These are phyloP conservation scores for Calonectria fujianensis DNA, from an alignment of 2,329 filamentous ascomycete species.

Conservation along the genomic window DNA sequence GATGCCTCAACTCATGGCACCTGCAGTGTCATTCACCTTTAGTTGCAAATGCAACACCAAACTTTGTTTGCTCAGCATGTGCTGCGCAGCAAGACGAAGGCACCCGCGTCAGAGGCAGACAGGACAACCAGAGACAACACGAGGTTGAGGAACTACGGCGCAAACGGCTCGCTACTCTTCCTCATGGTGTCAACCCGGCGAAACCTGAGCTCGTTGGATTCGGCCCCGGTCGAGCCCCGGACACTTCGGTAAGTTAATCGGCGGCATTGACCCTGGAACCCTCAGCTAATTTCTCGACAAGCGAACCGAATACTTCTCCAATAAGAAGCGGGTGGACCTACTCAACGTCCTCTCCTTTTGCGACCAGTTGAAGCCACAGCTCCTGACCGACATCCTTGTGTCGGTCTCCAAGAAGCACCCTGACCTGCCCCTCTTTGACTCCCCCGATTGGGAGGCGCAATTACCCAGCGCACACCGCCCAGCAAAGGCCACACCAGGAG, in stretches of 20 bases:
- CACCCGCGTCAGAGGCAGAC: constrained; percentile 40
- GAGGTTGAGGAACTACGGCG: constrained; percentile 59
- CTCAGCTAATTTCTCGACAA: constrained; percentile 43
- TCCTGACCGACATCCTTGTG: constrained; percentile 64
- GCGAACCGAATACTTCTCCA: constrained; percentile 64
- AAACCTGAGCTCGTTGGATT: constrained; percentile 64
- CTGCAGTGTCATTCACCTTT: constrained; percentile 48
- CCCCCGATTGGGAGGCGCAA: constrained; percentile 63
- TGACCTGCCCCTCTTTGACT: constrained; percentile 65
- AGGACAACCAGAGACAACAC: constrained; percentile 45
- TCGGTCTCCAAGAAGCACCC: constrained; percentile 66
- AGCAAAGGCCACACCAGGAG: constrained; percentile 42
- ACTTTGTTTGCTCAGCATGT: constrained; percentile 51
- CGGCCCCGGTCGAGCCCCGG: constrained; percentile 58
- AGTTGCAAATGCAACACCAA: constrained; percentile 31
- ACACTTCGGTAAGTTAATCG: constrained; percentile 58
- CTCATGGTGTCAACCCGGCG: constrained; percentile 57
- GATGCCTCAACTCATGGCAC: constrained; percentile 54
- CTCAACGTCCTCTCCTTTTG: constrained; percentile 64
- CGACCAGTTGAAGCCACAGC: constrained; percentile 64
- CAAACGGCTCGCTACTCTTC: constrained; percentile 58
- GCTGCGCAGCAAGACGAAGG: constrained; percentile 33
- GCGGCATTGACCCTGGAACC: not conserved
- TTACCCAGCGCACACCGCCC: constrained; percentile 41
- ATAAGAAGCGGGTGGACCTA: constrained; percentile 61